Evolutionary conservation across 169 alveolate species (phyloP).

Genomic region (Eimeria maxima): DNA sequence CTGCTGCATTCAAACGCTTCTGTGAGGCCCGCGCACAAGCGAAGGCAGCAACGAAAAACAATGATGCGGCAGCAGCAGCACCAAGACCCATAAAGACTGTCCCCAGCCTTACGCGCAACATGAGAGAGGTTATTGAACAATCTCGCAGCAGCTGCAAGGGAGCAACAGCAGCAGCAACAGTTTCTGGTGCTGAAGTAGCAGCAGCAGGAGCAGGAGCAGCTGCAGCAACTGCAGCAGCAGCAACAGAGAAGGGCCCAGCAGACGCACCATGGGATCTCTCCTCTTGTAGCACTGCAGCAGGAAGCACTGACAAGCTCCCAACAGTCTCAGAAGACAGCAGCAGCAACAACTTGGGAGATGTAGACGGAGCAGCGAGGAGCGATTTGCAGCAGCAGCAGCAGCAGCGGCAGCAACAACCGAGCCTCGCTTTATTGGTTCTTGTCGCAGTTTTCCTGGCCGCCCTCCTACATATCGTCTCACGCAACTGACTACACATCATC

Average conservation of each 20-base stretch:
- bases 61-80: background rate
- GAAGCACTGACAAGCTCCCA: slow-evolving; percentile 11
- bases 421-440: background rate
- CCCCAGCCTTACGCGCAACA: slow-evolving; percentile 4
- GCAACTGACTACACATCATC: background rate
- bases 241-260: background rate
- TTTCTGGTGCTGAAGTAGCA: background rate
- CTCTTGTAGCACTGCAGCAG: slow-evolving; percentile 13
- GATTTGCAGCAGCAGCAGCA: slow-evolving; percentile 35
- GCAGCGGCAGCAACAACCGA: background rate
- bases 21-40: slow-evolving; percentile 27
- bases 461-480: background rate
- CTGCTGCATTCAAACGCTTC: slow-evolving; percentile 42
- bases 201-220: slow-evolving; percentile 10
- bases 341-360: background rate
- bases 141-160: background rate
- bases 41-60: slow-evolving; percentile 8
- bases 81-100: background rate
- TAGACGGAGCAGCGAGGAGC: too few species aligned
- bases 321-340: slow-evolving; percentile 15
- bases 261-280: slow-evolving; percentile 14
- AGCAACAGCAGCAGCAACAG: background rate
- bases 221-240: slow-evolving; percentile 26
- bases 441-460: slow-evolving; percentile 40
- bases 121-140: slow-evolving; percentile 12